A percentile compares a stretch with the other conserved stretches of the same genome.
These are phyloP conservation scores for California macrophylla DNA, from an alignment of 441 rosid species.

Conservation along the genomic window DNA sequence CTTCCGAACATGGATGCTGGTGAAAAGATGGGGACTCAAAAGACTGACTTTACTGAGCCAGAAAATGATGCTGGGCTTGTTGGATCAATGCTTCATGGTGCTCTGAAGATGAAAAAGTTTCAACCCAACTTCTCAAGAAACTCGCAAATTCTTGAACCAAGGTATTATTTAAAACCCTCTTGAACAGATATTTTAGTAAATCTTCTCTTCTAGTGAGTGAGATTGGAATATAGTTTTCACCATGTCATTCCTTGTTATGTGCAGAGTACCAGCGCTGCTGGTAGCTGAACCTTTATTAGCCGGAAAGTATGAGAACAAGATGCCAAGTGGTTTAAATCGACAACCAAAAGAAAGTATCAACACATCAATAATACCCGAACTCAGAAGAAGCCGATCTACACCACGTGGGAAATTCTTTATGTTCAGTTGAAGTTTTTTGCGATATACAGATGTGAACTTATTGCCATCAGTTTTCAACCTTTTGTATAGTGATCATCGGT, in stretches of 20 bases:
- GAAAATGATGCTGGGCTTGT: slow-evolving; percentile 45
- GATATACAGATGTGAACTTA: slow-evolving; percentile 12
- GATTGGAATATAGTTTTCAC: background rate
- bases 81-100: slow-evolving; percentile 32
- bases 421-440: slow-evolving; percentile 36
- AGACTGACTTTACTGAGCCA: slow-evolving; percentile 61
- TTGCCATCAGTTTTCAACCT: slow-evolving; percentile 6
- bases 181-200: background rate
- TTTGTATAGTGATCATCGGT: slow-evolving; percentile 33
- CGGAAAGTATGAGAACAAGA: slow-evolving; percentile 40
- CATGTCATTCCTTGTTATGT: slow-evolving; percentile 4
- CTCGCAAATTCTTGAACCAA: slow-evolving; percentile 49
- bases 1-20: slow-evolving; percentile 35
- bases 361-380: slow-evolving; percentile 39
- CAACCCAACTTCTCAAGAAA: slow-evolving; percentile 42
- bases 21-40: slow-evolving; percentile 37
- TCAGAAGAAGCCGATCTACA: slow-evolving; percentile 69
- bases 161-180: slow-evolving; percentile 28
- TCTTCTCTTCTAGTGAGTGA: background rate
- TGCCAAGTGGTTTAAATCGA: slow-evolving; percentile 26
- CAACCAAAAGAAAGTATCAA: slow-evolving; percentile 42
- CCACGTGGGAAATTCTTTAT: slow-evolving; percentile 63
- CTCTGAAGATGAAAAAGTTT: slow-evolving; percentile 38
- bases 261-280: slow-evolving; percentile 46
- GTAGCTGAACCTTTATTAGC: slow-evolving; percentile 30